Percentiles rank a stretch among this genome's conserved stretches.
phyloP scores from a whole-genome alignment of 345 rosid species.

The Eucalyptus polybractea region DNA sequence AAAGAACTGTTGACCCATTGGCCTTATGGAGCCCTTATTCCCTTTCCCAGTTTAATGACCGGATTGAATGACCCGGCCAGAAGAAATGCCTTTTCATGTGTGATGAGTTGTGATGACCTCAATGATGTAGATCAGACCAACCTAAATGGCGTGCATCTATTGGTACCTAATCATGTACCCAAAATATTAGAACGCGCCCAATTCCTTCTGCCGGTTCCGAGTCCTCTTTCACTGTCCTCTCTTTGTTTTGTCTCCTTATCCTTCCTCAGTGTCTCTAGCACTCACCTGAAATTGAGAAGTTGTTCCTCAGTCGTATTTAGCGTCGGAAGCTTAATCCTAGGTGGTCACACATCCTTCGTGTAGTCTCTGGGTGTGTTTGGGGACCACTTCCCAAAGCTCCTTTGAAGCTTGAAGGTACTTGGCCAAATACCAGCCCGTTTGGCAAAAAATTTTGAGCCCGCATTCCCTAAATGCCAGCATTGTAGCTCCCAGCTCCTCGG shows the following conservation, averaged over 20 bases:
- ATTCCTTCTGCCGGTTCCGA: background rate
- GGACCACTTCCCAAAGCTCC: too few relatives aligned
- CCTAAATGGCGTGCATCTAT: background rate
- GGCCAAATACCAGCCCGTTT: too few relatives aligned
- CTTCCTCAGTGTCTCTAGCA: background rate
- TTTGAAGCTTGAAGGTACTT: too few relatives aligned
- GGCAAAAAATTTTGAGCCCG: too few relatives aligned
- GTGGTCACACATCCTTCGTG: constrained; percentile 1
- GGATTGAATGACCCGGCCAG: background rate
- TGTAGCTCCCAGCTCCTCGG: too few relatives aligned
- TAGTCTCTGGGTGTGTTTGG: background rate
- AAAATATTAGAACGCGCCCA: background rate
- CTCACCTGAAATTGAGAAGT: background rate
- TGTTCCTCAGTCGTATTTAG: constrained; percentile 26
- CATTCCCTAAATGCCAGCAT: too few relatives aligned
- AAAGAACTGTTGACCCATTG: background rate
- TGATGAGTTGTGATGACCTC: background rate
- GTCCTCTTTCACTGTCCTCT: background rate
- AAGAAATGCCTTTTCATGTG: background rate
- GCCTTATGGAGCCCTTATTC: background rate
- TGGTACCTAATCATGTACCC: background rate
- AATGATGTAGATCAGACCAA: background rate
- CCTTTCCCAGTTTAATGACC: background rate
- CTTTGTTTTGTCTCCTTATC: background rate
- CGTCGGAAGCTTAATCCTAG: constrained; percentile 52